These are phyloP conservation scores for Trametes elegans DNA, from an alignment of 768 basidiomycete species.

Conservation along the genomic window DNA sequence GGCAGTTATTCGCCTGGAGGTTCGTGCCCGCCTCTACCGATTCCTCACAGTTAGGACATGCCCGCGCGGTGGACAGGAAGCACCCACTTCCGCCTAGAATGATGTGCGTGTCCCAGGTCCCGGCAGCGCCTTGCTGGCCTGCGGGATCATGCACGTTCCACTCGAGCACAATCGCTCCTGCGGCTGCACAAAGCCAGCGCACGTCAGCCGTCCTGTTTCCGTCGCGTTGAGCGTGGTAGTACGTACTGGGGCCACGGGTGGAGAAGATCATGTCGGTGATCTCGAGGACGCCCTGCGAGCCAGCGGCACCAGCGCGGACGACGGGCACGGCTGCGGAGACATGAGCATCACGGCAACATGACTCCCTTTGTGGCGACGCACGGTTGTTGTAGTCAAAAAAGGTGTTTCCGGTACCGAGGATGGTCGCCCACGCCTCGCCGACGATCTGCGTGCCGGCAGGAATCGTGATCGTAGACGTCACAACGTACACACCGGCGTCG, in stretches of 20 bases:
- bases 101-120: slow-evolving; percentile 51
- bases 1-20: slow-evolving; percentile 37
- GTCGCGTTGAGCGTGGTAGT: not conserved
- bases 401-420: slow-evolving; percentile 41
- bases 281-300: slow-evolving; percentile 39
- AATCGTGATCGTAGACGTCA: slow-evolving; percentile 45
- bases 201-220: not conserved
- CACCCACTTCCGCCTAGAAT: slow-evolving; percentile 29
- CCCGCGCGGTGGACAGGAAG: not conserved
- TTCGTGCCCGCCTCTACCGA: slow-evolving; percentile 28
- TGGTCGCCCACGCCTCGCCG: slow-evolving; percentile 51
- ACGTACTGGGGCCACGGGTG: slow-evolving; percentile 38
- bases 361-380: not conserved
- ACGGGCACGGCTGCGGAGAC: slow-evolving; percentile 33
- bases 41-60: not conserved
- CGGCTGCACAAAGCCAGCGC: slow-evolving; percentile 21
- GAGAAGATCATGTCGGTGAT: slow-evolving; percentile 48
- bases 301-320: slow-evolving; percentile 39
- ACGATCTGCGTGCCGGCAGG: slow-evolving; percentile 46
- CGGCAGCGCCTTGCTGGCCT: slow-evolving; percentile 48
- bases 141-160: slow-evolving; percentile 48
- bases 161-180: slow-evolving; percentile 65
- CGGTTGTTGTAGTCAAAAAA: slow-evolving; percentile 41
- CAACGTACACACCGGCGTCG: slow-evolving; percentile 59
- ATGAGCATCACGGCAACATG: not conserved